Evolutionary conservation across 495 filamentous ascomycete species (phyloP).

Genomic region (Sordaria brevicollis): DNA sequence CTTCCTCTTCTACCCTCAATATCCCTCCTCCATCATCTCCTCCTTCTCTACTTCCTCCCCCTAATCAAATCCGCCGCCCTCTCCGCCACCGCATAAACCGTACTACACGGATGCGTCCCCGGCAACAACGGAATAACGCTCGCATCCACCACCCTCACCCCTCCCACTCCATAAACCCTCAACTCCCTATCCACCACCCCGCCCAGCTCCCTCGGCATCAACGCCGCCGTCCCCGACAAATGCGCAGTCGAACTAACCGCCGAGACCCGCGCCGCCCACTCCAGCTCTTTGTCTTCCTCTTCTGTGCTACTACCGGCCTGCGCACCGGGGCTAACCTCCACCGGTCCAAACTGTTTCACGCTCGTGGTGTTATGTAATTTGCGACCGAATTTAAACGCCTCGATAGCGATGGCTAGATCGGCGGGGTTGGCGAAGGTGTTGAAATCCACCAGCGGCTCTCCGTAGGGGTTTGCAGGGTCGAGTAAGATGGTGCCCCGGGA

Average conservation of each 20-base stretch:
- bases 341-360: slow-evolving; percentile 25
- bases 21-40: no score
- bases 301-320: slow-evolving; percentile 2
- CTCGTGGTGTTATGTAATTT: slow-evolving; percentile 24
- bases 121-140: slow-evolving; percentile 38
- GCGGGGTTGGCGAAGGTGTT: slow-evolving; percentile 23
- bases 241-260: slow-evolving; percentile 17
- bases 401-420: slow-evolving; percentile 20
- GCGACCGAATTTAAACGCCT: slow-evolving; percentile 14
- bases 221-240: slow-evolving; percentile 29
- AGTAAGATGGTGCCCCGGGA: slow-evolving; percentile 30
- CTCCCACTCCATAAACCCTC: slow-evolving; percentile 34
- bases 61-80: slow-evolving; percentile 42
- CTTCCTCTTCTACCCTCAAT: no score
- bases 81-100: slow-evolving; percentile 46
- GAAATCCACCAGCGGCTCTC: slow-evolving; percentile 12
- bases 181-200: slow-evolving; percentile 39
- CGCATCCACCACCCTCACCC: slow-evolving; percentile 36
- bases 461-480: slow-evolving; percentile 19
- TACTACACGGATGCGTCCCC: slow-evolving; percentile 31
- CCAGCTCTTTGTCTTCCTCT: slow-evolving; percentile 10
- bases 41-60: neutral
- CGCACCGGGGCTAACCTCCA: slow-evolving; percentile 9
- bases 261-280: slow-evolving; percentile 8
- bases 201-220: slow-evolving; percentile 26